A percentile compares a stretch with the other conserved stretches of the same genome.
Evolutionary conservation across 805 yeast species (phyloP).

Genomic region (Saccharomycopsis sp.): DNA sequence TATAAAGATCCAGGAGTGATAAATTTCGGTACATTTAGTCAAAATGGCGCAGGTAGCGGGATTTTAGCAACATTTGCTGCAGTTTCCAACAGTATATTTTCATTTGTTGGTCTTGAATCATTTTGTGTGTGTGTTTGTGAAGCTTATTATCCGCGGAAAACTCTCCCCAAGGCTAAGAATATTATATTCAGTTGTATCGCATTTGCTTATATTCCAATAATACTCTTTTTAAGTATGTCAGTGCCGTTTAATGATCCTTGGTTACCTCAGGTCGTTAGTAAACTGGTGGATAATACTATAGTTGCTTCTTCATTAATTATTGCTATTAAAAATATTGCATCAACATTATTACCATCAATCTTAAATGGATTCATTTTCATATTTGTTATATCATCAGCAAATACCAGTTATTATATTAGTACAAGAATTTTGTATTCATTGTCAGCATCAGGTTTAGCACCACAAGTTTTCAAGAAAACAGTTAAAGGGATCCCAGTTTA

Average conservation of each 20-base stretch:
- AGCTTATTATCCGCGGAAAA: constrained; percentile 39
- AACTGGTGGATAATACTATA: constrained; percentile 35
- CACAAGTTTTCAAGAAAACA: constrained; percentile 35
- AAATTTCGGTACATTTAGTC: constrained; percentile 26
- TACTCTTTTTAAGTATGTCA: constrained; percentile 49
- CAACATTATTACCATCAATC: constrained; percentile 40
- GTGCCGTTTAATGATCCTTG: constrained; percentile 42
- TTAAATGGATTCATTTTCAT: constrained; percentile 43
- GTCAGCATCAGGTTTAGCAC: constrained; percentile 40
- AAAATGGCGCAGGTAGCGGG: constrained; percentile 34
- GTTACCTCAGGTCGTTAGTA: constrained; percentile 30
- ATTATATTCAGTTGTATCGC: constrained; percentile 49
- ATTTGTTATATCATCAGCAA: constrained; percentile 36
- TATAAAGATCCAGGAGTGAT: constrained; percentile 41
- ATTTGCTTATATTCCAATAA: constrained; percentile 45
- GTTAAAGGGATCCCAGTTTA: constrained; percentile 40
- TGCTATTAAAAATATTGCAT: constrained; percentile 43
- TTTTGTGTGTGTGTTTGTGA: constrained; percentile 45
- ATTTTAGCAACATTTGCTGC: constrained; percentile 49
- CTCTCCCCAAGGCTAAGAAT: constrained; percentile 46
- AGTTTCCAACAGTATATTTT: constrained; percentile 44
- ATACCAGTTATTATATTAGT: constrained; percentile 40
- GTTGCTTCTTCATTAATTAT: constrained; percentile 44
- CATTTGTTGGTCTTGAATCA: constrained; percentile 45
- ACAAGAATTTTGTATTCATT: constrained; percentile 37